Evolutionary conservation across 441 rosid genomes (phyloP).

Genomic region (Erodium texanum): DNA sequence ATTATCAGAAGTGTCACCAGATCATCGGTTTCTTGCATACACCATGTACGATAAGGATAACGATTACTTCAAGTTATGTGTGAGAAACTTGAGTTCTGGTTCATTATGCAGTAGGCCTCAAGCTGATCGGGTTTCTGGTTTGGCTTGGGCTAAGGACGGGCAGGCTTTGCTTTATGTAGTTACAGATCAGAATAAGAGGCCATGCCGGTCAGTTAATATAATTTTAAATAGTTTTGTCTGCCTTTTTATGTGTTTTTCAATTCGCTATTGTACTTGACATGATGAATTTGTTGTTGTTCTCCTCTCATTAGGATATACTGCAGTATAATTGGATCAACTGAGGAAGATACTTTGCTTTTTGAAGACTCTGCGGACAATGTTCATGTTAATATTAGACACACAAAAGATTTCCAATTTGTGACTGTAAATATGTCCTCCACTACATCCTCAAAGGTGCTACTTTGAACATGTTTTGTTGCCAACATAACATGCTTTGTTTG

Average conservation of each 20-base stretch:
- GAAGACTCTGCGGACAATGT: constrained; percentile 67
- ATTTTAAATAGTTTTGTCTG: constrained; percentile 9
- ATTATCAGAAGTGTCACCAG: constrained; percentile 83
- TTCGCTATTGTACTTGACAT: not conserved
- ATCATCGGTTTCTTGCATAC: constrained; percentile 82
- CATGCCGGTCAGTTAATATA: constrained; percentile 39
- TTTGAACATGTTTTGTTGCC: constrained; percentile 9
- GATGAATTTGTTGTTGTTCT: constrained; percentile 6
- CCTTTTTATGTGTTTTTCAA: not conserved
- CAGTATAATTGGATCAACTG: constrained; percentile 85
- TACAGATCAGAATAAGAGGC: constrained; percentile 76
- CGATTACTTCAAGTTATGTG: constrained; percentile 65
- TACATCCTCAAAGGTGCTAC: constrained; percentile 62
- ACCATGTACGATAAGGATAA: constrained; percentile 95
- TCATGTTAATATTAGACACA: constrained; percentile 57
- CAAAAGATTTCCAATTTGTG: constrained; percentile 79
- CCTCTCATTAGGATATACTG: constrained; percentile 53
- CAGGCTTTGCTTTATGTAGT: constrained; percentile 80
- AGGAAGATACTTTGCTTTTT: constrained; percentile 72
- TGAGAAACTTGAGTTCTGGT: constrained; percentile 85
- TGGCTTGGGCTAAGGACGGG: constrained; percentile 89
- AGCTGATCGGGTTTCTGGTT: constrained; percentile 67
- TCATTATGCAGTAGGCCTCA: constrained; percentile 88
- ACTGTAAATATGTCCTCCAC: constrained; percentile 62
- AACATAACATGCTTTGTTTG: constrained; percentile 8